Conservation (phyloP, 257 asterid genomes). For the Capsicum pubescens region DNA sequence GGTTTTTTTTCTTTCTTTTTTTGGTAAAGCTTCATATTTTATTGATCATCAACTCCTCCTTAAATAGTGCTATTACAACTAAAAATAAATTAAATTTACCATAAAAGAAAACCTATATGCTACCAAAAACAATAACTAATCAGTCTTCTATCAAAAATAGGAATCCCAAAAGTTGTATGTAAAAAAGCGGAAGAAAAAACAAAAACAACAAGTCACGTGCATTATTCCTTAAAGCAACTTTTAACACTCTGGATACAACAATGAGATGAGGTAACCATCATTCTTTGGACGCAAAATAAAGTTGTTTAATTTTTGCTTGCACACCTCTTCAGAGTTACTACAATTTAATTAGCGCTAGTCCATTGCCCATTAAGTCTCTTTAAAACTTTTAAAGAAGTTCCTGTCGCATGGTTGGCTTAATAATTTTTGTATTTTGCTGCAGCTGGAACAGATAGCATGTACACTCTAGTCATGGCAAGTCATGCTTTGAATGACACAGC, state of each 20-base stretch:
- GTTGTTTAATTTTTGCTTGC: conserved; percentile 2
- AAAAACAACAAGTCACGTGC: too few species aligned
- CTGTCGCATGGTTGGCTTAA: background rate
- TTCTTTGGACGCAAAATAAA: background rate
- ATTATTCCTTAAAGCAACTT: too few species aligned
- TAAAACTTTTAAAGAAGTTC: conserved; percentile 4
- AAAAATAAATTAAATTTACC: too few species aligned
- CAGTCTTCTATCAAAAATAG: too few species aligned
- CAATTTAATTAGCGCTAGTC: background rate
- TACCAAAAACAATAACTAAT: too few species aligned
- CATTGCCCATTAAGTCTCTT: background rate
- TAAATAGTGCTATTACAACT: too few species aligned
- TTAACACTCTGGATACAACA: background rate
- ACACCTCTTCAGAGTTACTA: conserved; percentile 12
- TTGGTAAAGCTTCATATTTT: too few species aligned
- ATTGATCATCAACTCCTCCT: too few species aligned
- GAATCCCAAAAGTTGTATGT: too few species aligned
- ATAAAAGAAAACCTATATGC: too few species aligned
- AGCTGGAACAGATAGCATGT: conserved; percentile 89
- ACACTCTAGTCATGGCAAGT: conserved; percentile 77
- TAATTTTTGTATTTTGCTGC: conserved; percentile 35
- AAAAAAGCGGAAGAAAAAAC: too few species aligned
- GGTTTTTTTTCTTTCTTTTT: too few species aligned
- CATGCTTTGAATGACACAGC: conserved; percentile 70
- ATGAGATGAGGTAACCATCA: background rate